phyloP scores from a whole-genome alignment of 148 eudicot species.

The Nepenthes gracilis region DNA sequence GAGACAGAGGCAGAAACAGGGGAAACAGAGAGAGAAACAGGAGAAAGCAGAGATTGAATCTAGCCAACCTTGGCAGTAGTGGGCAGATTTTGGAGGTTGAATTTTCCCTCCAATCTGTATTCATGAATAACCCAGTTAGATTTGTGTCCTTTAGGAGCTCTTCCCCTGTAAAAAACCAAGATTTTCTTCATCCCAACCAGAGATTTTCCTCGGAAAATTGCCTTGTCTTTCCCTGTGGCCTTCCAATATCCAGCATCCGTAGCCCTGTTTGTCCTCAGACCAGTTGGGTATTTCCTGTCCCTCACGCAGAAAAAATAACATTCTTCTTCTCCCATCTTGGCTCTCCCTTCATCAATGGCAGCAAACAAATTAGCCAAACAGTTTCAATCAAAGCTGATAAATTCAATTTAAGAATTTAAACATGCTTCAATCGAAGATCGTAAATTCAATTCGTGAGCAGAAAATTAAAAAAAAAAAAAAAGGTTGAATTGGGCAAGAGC shows the following conservation, averaged over 20 bases:
- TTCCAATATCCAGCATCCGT: conserved; percentile 60
- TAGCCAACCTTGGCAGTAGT: conserved; percentile 26
- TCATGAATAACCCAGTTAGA: conserved; percentile 64
- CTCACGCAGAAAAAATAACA: conserved; percentile 62
- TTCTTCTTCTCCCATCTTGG: conserved; percentile 59
- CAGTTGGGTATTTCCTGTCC: conserved; percentile 65
- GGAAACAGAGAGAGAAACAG: background rate
- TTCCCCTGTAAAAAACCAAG: conserved; percentile 48
- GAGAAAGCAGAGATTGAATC: background rate
- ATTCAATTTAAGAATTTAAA: too few species aligned
- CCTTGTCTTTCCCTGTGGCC: conserved; percentile 63
- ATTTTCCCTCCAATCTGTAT: conserved; percentile 43
- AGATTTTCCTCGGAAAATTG: conserved; percentile 32
- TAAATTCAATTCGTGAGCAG: background rate
- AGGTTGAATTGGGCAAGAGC: background rate
- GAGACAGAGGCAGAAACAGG: background rate
- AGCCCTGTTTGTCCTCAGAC: conserved; percentile 53
- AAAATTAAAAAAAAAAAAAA: background rate
- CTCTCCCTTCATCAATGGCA: conserved; percentile 26
- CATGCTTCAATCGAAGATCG: background rate
- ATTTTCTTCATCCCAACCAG: conserved; percentile 71
- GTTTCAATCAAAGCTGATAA: background rate
- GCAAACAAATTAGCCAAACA: background rate
- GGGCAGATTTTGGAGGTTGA: conserved; percentile 31
- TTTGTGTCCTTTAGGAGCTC: conserved; percentile 61